Base-by-base conservation (phyloP, 345 rosid species). In the Linum lewisii region DNA sequence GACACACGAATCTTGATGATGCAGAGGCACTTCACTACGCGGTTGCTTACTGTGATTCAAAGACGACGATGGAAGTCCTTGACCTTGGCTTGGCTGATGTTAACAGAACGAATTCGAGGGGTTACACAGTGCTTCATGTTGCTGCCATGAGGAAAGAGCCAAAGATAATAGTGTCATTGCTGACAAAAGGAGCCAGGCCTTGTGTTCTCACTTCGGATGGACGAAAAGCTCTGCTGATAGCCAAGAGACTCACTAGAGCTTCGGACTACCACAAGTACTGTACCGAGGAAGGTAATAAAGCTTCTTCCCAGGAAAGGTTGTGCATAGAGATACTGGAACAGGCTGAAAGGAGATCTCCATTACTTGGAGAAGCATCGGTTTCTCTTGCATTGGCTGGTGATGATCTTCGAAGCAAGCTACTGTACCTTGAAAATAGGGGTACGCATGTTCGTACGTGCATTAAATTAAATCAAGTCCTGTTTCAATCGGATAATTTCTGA, bases 371-470 rank as follows among this genome's bases (percentile, higher is more conserved):
- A 67, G 86, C 79, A 53, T 68, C 82, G 55, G 73, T 67, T 58
- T 82, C 91, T 68, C 79, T 85, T 58, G 87, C 91, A 45, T 65
- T 73, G 63, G 89, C 89, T 36, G 87, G 89, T 32, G 94, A 87
- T 49, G 94, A 84, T 76, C 66, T 87, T 24, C 75, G 79, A 58
- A 82, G 78, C 84, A 81, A 75, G 63, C 66, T 87, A 34, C 61
- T 85, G 70, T 81, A 90, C 77, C 86, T 79, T 65, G 95, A 87
- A 75, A 85, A 85, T 58, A 80, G 95, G 79, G 97, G 97, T 85
- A 72, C 66, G 2, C 18, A 61, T 11, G 10, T 34, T 34, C 10
- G 38, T 5, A 34, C 5, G 10, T 5, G 10, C 5, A 34, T 0
- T 34, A 10, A 58, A 37, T 21, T 34, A 6, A 7, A n/a, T n/a